Base-by-base conservation (phyloP, 2,329 filamentous ascomycete genomes). In the Sporothrix pallida region DNA sequence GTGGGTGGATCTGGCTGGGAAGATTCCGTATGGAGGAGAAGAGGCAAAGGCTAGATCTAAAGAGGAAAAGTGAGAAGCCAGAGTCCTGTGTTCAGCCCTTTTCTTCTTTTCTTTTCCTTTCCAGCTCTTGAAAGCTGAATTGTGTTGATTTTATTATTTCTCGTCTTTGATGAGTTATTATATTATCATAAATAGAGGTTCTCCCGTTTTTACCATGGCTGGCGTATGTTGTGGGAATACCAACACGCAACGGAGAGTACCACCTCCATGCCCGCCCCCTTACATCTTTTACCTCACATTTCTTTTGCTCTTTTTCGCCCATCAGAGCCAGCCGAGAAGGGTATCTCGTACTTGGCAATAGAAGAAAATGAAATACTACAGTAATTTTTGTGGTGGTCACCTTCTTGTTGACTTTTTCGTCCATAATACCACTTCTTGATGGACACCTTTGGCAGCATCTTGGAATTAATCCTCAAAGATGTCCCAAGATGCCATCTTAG, bases 21-120 rank as follows among this genome's bases (percentile, higher is more conserved):
- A 37, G 46, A 68, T n/a, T 68, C 65, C 65, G 65, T 52, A 46
- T 52, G 65, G 65, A 50, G 65, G 63, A 68, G 5, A 60, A 20
- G 42, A n/a, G 23, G 3, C n/a, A 31, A 68, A 20, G 26, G 15
- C 46, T 68, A 52, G 46, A 50, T 12, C 65, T 37, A 31, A 68
- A 37, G 13, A 52, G 65, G 65, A 7, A 37, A 68, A 15, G 46
- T 26, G 15, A 7, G 48, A 42, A 48, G 31, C 17, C 17, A 44
- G 20, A 26, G 17, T 42, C 42, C 13, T 65, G 37, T 13, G 17
- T 48, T 26, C n/a, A 23, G 9, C 3, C 46, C 23, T 2, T 46
- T 12, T 63, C 12, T 60, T 13, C 20, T 26, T 15, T 15, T 15
- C 15, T 15, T 20, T 17, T 17, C 15, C 3, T 20, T 54, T 54